Evolutionary conservation across 2,329 filamentous ascomycete species (phyloP), one percentile per base, ranked within the genome.

Genomic region (Ascochyta fabae): DNA sequence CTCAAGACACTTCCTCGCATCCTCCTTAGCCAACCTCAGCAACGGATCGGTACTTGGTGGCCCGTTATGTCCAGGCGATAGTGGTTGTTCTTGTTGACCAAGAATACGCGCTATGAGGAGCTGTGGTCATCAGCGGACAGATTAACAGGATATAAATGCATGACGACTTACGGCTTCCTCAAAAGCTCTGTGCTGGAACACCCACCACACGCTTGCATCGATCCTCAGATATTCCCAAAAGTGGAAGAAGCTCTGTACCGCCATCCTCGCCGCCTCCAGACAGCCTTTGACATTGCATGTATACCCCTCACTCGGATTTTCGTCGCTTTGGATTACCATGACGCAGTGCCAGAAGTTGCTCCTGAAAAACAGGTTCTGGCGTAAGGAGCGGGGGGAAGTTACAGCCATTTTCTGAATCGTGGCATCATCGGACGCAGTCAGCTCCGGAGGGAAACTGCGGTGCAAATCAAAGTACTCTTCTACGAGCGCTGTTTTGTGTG

Each of bases 301-400:
- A 1, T 81, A 78, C 6, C 76, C 78, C 4, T 83, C 67, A 3
- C 86, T 84, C 0, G 81, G 74, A 60, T 88, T 87, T 67, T 90
- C 88, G 13, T 87, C 88, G 0, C 88, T 87, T 65, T 92, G 88
- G 19, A 93, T 84, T 9, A 92, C 79, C 89, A 92, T 92, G 23
- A 93, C 80, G 71, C 90, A 92, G 71, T 94, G 90, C 74, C 88
- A 91, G 76, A 91, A 93, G 69, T 92, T 93, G 72, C 86, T 90
- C n/a, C 87, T 89, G 27, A 93, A 78, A 68, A 92, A 93, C 5
- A 94, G 77, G 16, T 89, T 91, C 74, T 94, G 90, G 0, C 89
- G 81, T 15, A 91, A 85, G 1, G 87, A 82, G 6, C 90, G 83
- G 58, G 87, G 87, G 66, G 89, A 87, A 2, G 76, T 82, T n/a